Percentiles rank a stretch among this genome's conserved stretches.
Evolutionary conservation across 2,329 filamentous ascomycete species (phyloP).

Genomic region (Purpureocillium takamizusanense): DNA sequence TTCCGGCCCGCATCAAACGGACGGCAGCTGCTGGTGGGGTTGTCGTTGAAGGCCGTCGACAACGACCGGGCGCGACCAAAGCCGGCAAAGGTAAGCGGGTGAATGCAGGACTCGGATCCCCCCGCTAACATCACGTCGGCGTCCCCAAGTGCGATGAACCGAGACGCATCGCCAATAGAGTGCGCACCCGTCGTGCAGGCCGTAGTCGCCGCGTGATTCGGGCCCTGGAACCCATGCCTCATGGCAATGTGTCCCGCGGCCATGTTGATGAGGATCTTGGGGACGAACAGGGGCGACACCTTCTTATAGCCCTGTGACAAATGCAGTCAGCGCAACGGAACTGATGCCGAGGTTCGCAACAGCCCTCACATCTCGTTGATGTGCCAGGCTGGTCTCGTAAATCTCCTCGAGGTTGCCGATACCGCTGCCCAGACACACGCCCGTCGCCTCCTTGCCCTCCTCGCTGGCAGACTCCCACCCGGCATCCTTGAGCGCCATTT

Average conservation of each 20-base stretch:
- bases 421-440: conserved; percentile 88
- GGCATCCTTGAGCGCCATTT: conserved; percentile 79
- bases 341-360: too few species aligned
- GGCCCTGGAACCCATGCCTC: conserved; percentile 79
- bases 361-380: conserved; percentile 56
- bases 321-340: neutral
- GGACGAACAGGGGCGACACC: conserved; percentile 88
- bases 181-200: conserved; percentile 96
- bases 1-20: conserved; percentile 75
- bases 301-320: conserved; percentile 71
- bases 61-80: conserved; percentile 84
- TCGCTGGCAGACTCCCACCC: conserved; percentile 57
- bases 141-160: conserved; percentile 84
- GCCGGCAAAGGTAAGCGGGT: conserved; percentile 84
- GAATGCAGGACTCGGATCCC: conserved; percentile 89
- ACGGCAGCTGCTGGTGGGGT: conserved; percentile 62
- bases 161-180: conserved; percentile 86
- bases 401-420: conserved; percentile 92
- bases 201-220: conserved; percentile 87
- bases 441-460: conserved; percentile 65
- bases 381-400: conserved; percentile 73
- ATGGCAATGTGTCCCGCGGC: conserved; percentile 93
- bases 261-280: conserved; percentile 86
- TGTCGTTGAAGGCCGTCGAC: conserved; percentile 69
- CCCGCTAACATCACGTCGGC: conserved; percentile 96